These are phyloP conservation scores for Zizania palustris DNA, from an alignment of 202 grass and related monocot genomes.

Conservation along the genomic window DNA sequence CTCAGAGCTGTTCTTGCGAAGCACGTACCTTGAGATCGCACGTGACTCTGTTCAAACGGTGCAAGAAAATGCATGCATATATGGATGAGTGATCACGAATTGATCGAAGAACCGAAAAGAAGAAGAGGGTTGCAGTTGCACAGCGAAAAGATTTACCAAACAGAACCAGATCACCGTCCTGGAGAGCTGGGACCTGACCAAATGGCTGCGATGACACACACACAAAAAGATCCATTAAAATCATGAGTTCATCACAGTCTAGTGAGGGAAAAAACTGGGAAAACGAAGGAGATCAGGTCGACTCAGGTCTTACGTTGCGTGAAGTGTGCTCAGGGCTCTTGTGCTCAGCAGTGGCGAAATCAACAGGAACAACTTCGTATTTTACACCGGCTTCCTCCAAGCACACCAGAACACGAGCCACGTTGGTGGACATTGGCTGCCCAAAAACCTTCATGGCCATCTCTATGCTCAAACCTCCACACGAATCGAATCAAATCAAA, in stretches of 20 bases:
- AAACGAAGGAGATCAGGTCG: background rate
- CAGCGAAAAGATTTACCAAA: conserved; percentile 51
- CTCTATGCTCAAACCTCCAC: background rate
- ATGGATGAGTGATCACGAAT: too few species aligned
- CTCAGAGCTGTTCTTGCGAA: conserved; percentile 45
- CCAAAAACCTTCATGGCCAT: conserved; percentile 19
- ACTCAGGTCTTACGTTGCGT: conserved; percentile 9
- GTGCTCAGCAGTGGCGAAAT: conserved; percentile 10
- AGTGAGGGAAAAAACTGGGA: background rate
- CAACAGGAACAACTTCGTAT: conserved; percentile 21
- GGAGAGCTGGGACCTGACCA: conserved; percentile 52
- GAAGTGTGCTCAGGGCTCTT: conserved; percentile 1
- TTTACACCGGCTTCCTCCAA: conserved; percentile 14
- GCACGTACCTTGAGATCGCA: conserved; percentile 54
- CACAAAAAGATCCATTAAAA: background rate
- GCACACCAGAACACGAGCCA: conserved; percentile 10
- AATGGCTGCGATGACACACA: conserved; percentile 46
- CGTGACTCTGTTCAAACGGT: conserved; percentile 45
- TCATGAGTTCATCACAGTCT: background rate
- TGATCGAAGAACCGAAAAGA: background rate
- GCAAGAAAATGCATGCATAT: background rate
- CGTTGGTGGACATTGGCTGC: conserved; percentile 1
- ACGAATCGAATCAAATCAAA: background rate
- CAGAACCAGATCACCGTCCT: conserved; percentile 53
- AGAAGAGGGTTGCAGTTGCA: background rate